These are phyloP conservation scores for Xylariaceae sp. DNA, from an alignment of 2,329 filamentous ascomycete genomes.

Conservation along the genomic window DNA sequence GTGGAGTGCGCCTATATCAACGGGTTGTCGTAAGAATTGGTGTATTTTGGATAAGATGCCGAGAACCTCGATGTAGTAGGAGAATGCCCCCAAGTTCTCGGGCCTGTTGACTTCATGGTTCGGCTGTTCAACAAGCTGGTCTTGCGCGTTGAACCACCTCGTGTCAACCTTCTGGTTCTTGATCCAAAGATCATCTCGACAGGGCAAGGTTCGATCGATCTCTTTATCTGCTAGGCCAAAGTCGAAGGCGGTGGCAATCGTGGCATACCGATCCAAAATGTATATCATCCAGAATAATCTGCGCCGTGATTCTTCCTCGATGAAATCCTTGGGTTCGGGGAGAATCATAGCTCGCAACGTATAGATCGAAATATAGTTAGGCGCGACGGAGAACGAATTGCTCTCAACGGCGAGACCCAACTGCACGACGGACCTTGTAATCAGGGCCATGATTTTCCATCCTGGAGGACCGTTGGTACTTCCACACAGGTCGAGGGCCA, in stretches of 20 bases:
- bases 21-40: slow-evolving; percentile 79
- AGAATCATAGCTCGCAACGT: slow-evolving; percentile 80
- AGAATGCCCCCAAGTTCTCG: slow-evolving; percentile 81
- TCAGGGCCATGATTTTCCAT: slow-evolving; percentile 86
- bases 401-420: slow-evolving; percentile 78
- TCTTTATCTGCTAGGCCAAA: slow-evolving; percentile 86
- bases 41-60: slow-evolving; percentile 85
- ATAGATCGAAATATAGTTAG: slow-evolving; percentile 79
- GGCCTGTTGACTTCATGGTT: slow-evolving; percentile 64
- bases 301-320: slow-evolving; percentile 81
- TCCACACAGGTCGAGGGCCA: slow-evolving; percentile 79
- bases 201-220: slow-evolving; percentile 81
- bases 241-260: slow-evolving; percentile 85
- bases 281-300: slow-evolving; percentile 94
- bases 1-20: slow-evolving; percentile 76
- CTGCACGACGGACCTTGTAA: slow-evolving; percentile 83
- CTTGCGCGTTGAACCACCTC: slow-evolving; percentile 64
- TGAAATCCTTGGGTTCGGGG: slow-evolving; percentile 76
- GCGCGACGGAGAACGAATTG: slow-evolving; percentile 72
- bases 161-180: slow-evolving; percentile 82
- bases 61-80: slow-evolving; percentile 84
- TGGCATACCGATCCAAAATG: slow-evolving; percentile 82
- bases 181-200: slow-evolving; percentile 78
- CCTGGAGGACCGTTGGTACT: slow-evolving; percentile 85
- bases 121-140: slow-evolving; percentile 38